Evolutionary conservation across 208 protist species (phyloP).

Genomic region (Leishmania tarentolae): DNA sequence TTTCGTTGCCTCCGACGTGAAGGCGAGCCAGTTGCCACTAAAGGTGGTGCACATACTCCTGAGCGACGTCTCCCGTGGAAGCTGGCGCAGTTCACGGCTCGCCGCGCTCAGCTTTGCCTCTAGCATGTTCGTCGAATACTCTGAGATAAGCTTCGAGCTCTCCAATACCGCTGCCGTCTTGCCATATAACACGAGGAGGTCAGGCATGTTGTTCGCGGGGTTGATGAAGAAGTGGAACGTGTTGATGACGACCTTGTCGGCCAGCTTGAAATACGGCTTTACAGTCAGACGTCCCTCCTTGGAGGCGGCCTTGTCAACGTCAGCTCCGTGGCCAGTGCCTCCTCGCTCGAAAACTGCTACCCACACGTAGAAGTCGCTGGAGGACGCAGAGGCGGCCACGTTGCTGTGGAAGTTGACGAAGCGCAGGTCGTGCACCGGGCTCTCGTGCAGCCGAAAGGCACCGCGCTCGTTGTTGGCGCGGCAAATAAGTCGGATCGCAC

Average conservation of each 20-base stretch:
- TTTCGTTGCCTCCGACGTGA: slow-evolving; percentile 65
- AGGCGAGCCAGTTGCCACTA: slow-evolving; percentile 83
- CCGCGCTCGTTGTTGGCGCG: slow-evolving; percentile 67
- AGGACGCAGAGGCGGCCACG: slow-evolving; percentile 67
- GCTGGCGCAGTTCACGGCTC: slow-evolving; percentile 56
- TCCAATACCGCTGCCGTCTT: slow-evolving; percentile 70
- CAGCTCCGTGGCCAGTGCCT: not conserved
- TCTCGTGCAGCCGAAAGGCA: slow-evolving; percentile 52
- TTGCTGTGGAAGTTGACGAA: slow-evolving; percentile 93
- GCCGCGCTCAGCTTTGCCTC: slow-evolving; percentile 54
- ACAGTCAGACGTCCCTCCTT: slow-evolving; percentile 44
- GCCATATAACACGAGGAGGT: slow-evolving; percentile 81
- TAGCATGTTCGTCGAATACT: slow-evolving; percentile 42
- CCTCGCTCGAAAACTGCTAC: slow-evolving; percentile 47
- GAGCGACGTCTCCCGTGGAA: slow-evolving; percentile 35
- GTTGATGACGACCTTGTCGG: slow-evolving; percentile 61
- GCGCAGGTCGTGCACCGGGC: slow-evolving; percentile 55
- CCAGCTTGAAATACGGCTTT: slow-evolving; percentile 78
- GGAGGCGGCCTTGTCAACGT: slow-evolving; percentile 9
- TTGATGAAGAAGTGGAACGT: slow-evolving; percentile 89
- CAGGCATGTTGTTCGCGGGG: slow-evolving; percentile 49
- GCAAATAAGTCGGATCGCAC: slow-evolving; percentile 65
- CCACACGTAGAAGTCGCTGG: slow-evolving; percentile 82
- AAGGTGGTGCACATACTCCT: slow-evolving; percentile 61
- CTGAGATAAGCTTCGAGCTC: slow-evolving; percentile 74